Evolutionary conservation across 345 rosid species (phyloP).

Genomic region (Citrus reticulata): DNA sequence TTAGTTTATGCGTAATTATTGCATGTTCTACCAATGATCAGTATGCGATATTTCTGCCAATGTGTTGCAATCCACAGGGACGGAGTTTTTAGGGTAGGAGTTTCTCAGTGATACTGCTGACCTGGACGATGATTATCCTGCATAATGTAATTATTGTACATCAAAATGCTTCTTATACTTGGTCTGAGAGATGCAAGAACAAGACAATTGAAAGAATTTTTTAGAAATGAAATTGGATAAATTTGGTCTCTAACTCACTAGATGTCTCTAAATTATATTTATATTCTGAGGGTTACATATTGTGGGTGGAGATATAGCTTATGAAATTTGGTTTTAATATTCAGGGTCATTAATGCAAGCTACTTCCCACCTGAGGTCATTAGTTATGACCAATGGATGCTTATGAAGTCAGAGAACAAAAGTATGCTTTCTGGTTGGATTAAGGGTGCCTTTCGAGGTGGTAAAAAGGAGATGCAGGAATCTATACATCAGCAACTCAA

Average conservation of each 20-base stretch:
- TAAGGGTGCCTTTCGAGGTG: slow-evolving; percentile 67
- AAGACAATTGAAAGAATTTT: not conserved
- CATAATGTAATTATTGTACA: not conserved
- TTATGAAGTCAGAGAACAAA: slow-evolving; percentile 60
- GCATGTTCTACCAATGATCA: not conserved
- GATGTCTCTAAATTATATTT: not conserved
- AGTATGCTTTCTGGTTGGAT: slow-evolving; percentile 67
- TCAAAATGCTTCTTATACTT: not conserved
- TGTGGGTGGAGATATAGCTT: not conserved
- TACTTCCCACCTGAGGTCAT: slow-evolving; percentile 72
- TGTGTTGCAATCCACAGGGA: not conserved
- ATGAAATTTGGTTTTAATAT: slow-evolving; percentile 11
- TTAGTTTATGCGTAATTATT: not conserved
- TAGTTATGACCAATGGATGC: slow-evolving; percentile 69
- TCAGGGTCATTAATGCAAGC: slow-evolving; percentile 46
- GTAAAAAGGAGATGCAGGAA: slow-evolving; percentile 84
- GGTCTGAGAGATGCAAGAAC: not conserved
- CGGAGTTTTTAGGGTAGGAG: not conserved
- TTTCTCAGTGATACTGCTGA: not conserved
- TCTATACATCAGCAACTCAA: slow-evolving; percentile 64
- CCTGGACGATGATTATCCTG: not conserved
- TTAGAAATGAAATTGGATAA: not conserved
- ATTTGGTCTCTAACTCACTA: not conserved
- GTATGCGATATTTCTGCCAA: not conserved
- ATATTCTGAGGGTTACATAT: not conserved